These are phyloP conservation scores for Ceratobasidium sp. DNA, from an alignment of 1,284 basidiomycete species.

Conservation along the genomic window DNA sequence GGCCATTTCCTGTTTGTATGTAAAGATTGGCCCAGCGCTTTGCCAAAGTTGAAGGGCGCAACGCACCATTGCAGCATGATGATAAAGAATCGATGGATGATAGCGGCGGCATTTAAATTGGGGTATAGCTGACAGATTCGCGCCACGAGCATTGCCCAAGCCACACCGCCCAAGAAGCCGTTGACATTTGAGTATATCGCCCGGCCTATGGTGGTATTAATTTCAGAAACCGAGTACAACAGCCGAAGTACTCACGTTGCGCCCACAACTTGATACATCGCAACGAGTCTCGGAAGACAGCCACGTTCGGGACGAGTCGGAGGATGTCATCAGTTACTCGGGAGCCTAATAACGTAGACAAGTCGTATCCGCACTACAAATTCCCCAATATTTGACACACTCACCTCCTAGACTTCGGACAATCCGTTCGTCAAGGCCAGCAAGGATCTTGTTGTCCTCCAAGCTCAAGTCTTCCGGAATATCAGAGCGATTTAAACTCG, in stretches of 20 bases:
- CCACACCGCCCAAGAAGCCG: slow-evolving; percentile 97
- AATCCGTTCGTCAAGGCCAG: slow-evolving; percentile 94
- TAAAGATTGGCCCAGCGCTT: slow-evolving; percentile 1
- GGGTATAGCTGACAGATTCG: slow-evolving; percentile 99
- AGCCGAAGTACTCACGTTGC: slow-evolving; percentile 71
- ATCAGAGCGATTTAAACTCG: slow-evolving; percentile 80
- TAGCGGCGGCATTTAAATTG: slow-evolving; percentile 91
- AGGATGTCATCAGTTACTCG: slow-evolving; percentile 97
- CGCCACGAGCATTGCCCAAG: slow-evolving; percentile 98
- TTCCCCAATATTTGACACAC: slow-evolving; percentile 49
- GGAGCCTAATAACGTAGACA: slow-evolving; percentile 69
- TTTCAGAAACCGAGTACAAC: not conserved
- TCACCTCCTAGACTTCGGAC: slow-evolving; percentile 93
- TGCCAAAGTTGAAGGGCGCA: not conserved
- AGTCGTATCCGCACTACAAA: not conserved
- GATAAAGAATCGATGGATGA: slow-evolving; percentile 96
- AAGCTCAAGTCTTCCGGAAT: slow-evolving; percentile 93
- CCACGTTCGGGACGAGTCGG: slow-evolving; percentile 92
- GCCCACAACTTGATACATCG: slow-evolving; percentile 99
- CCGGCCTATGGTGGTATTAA: slow-evolving; percentile 65
- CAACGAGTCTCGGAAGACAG: slow-evolving; percentile 93
- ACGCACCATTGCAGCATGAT: slow-evolving; percentile 95
- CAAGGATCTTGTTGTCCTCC: slow-evolving; percentile 89
- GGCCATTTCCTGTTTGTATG: slow-evolving; percentile 85
- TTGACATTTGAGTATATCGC: slow-evolving; percentile 99